Evolutionary conservation across 1,284 basidiomycete genomes (phyloP).

Genomic region (Apiotrichum porosum): DNA sequence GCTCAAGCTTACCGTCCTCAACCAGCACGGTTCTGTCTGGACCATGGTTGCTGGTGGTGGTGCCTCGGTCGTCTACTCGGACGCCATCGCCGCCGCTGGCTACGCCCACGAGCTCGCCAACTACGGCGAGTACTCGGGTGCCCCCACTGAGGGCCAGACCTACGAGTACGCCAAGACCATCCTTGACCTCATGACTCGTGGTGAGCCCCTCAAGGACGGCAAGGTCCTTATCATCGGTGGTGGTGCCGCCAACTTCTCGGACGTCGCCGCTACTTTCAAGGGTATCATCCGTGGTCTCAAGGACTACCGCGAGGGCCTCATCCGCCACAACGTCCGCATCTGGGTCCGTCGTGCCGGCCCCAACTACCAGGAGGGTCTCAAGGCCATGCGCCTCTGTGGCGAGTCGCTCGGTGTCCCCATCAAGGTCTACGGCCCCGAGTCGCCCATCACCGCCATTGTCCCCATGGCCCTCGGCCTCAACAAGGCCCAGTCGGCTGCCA

Average conservation of each 20-base stretch:
- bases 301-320: conserved; percentile 82
- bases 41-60: conserved; percentile 94
- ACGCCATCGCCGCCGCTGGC: conserved; percentile 94
- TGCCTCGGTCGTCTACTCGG: conserved; percentile 57
- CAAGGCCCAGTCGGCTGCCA: conserved; percentile 49
- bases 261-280: conserved; percentile 99
- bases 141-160: conserved; percentile 95
- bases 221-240: conserved; percentile 99
- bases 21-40: conserved; percentile 92
- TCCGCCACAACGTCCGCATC: conserved; percentile 80
- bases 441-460: conserved; percentile 97
- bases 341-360: conserved; percentile 97
- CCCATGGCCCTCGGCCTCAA: conserved; percentile 86
- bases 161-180: conserved; percentile 99
- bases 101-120: conserved; percentile 97
- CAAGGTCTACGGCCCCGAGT: conserved; percentile 94
- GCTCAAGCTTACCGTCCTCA: conserved; percentile 95
- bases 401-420: conserved; percentile 97
- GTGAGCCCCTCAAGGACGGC: conserved; percentile 73
- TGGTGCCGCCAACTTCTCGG: conserved; percentile 98
- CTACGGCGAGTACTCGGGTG: conserved; percentile 99
- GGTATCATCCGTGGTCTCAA: conserved; percentile 97
- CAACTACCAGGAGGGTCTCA: conserved; percentile 99
- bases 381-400: conserved; percentile 96
- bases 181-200: conserved; percentile 93